Evolutionary conservation across 1,139 yeast genomes (phyloP).

Genomic region (Spencermartinsiella ligniputridi): DNA sequence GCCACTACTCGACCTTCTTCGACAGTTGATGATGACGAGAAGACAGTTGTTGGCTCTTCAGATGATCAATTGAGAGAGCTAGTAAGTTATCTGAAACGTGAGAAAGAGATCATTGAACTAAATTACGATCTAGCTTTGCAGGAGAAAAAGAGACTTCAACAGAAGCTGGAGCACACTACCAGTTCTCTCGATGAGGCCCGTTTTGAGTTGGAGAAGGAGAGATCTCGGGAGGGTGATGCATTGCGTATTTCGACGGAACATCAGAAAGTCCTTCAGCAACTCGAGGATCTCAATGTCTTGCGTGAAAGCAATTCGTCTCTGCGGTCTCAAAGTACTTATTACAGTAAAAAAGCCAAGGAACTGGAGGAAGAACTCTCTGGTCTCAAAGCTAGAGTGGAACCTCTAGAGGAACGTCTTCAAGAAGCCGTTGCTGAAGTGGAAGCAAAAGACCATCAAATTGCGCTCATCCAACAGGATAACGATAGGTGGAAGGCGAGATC

Average conservation of each 20-base stretch:
- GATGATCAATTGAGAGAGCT: slow-evolving; percentile 50
- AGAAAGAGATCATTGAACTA: slow-evolving; percentile 67
- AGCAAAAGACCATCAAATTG: slow-evolving; percentile 41
- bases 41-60: slow-evolving; percentile 24
- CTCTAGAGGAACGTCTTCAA: slow-evolving; percentile 36
- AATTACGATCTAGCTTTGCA: slow-evolving; percentile 48
- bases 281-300: slow-evolving; percentile 63
- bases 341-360: slow-evolving; percentile 31
- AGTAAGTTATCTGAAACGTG: slow-evolving; percentile 62
- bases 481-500: slow-evolving; percentile 51
- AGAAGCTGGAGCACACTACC: slow-evolving; percentile 31
- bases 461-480: slow-evolving; percentile 40
- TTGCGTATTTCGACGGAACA: slow-evolving; percentile 46
- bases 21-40: slow-evolving; percentile 7
- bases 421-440: slow-evolving; percentile 38
- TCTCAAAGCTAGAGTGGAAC: slow-evolving; percentile 32
- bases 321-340: slow-evolving; percentile 47
- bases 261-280: slow-evolving; percentile 51
- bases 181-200: slow-evolving; percentile 33
- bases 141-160: slow-evolving; percentile 47
- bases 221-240: slow-evolving; percentile 41
- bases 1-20: neutral
- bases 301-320: slow-evolving; percentile 71
- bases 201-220: slow-evolving; percentile 29
- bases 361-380: slow-evolving; percentile 36